Conservation (phyloP, 148 eudicot genomes). For the Fagopyrum homotropicum region DNA sequence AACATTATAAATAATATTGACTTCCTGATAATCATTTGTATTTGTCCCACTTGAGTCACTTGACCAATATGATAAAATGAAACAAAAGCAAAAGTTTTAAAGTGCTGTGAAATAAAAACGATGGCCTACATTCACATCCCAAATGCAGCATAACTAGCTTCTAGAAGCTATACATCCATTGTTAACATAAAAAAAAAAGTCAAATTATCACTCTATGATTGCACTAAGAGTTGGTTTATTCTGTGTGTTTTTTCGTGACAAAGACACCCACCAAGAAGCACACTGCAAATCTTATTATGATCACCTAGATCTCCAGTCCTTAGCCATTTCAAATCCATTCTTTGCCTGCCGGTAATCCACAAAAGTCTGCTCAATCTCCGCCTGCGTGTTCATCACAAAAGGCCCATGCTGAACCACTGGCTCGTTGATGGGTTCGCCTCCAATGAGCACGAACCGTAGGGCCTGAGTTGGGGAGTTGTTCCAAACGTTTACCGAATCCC, state of each 20-base stretch:
- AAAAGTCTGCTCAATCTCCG: constrained; percentile 74
- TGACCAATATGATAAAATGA: background rate
- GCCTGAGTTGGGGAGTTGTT: constrained; percentile 43
- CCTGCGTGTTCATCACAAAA: constrained; percentile 93
- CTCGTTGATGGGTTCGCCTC: constrained; percentile 75
- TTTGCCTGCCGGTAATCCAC: constrained; percentile 59
- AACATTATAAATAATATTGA: no score
- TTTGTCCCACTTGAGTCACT: no score
- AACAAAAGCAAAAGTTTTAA: background rate
- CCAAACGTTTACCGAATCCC: constrained; percentile 76
- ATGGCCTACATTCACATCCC: constrained; percentile 2
- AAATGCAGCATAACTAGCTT: background rate
- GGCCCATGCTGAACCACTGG: constrained; percentile 95
- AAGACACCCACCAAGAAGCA: background rate
- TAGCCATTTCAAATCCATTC: constrained; percentile 90
- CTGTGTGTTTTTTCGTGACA: background rate
- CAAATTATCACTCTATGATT: background rate
- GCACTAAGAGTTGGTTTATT: background rate
- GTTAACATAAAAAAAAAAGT: background rate
- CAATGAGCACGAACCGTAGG: constrained; percentile 60
- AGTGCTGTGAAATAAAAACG: background rate
- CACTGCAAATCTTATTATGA: background rate
- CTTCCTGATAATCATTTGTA: no score
- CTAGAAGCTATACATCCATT: background rate
- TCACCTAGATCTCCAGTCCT: constrained; percentile 52